These are phyloP conservation scores for Solanum raphanifolium DNA, from an alignment of 257 asterid species.

Conservation along the genomic window DNA sequence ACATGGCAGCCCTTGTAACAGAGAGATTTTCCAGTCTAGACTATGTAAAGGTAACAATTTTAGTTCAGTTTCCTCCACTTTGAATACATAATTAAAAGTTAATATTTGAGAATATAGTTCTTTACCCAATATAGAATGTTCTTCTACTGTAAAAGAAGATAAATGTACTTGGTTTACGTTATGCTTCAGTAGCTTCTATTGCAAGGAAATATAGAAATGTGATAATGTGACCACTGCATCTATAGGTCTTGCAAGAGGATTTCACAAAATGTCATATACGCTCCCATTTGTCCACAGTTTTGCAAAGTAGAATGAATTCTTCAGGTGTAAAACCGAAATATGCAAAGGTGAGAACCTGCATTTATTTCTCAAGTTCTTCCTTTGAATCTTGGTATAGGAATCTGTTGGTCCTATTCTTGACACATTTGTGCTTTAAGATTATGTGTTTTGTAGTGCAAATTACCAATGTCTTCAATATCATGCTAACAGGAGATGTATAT, in stretches of 20 bases:
- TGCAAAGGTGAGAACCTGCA: constrained; percentile 48
- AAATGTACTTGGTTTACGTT: background rate
- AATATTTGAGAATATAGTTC: background rate
- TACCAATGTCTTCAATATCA: background rate
- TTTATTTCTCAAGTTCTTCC: background rate
- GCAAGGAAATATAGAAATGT: background rate
- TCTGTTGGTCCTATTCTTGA: background rate
- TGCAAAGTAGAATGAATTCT: constrained; percentile 17
- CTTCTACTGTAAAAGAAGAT: background rate
- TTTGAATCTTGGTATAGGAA: background rate
- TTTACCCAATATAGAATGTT: background rate
- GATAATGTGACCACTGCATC: background rate
- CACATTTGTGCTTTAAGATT: background rate
- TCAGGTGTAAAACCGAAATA: constrained; percentile 14
- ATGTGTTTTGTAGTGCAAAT: background rate
- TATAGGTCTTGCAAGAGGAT: constrained; percentile 83
- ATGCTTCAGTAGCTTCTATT: background rate
- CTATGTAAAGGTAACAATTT: constrained; percentile 47
- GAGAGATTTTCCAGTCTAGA: constrained; percentile 60
- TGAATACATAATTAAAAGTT: background rate
- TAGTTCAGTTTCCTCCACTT: background rate
- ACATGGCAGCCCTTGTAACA: constrained; percentile 73
- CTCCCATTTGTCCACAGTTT: constrained; percentile 59
- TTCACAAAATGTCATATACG: constrained; percentile 65
- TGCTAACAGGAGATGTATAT: background rate